These are phyloP conservation scores for Yamadazyma triangularis DNA, from an alignment of 1,139 yeast species.

Conservation along the genomic window DNA sequence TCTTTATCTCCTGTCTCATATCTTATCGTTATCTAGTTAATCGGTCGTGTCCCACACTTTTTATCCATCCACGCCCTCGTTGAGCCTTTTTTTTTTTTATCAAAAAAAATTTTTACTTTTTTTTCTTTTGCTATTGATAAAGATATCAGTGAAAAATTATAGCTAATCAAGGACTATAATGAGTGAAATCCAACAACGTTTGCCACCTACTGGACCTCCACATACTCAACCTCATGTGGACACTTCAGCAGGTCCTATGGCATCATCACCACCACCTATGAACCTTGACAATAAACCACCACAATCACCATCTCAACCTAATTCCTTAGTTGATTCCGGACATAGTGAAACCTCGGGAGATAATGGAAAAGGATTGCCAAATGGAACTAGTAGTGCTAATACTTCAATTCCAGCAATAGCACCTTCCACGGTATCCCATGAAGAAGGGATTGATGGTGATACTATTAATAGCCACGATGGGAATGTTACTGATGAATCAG, in stretches of 20 bases:
- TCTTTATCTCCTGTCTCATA: no score
- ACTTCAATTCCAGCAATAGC: no score
- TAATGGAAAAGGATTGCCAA: no score
- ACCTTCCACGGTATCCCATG: no score
- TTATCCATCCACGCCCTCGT: background rate
- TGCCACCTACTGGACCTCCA: background rate
- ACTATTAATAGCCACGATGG: conserved; percentile 3
- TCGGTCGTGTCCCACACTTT: background rate
- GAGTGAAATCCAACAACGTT: background rate
- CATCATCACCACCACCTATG: background rate
- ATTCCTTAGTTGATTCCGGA: background rate
- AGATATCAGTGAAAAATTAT: background rate
- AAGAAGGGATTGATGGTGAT: background rate
- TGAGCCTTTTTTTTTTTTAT: background rate
- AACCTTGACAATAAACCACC: no score
- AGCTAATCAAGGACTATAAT: background rate
- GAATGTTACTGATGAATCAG: conserved; percentile 1
- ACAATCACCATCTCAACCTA: no score
- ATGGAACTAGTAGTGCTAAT: no score
- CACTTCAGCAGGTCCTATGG: background rate
- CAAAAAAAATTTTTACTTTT: background rate
- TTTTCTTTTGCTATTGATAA: background rate
- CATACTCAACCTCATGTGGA: background rate
- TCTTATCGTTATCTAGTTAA: background rate
- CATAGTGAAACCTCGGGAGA: background rate